Conservation (phyloP, 2,329 filamentous ascomycete genomes). For the Apiospora hydei region DNA sequence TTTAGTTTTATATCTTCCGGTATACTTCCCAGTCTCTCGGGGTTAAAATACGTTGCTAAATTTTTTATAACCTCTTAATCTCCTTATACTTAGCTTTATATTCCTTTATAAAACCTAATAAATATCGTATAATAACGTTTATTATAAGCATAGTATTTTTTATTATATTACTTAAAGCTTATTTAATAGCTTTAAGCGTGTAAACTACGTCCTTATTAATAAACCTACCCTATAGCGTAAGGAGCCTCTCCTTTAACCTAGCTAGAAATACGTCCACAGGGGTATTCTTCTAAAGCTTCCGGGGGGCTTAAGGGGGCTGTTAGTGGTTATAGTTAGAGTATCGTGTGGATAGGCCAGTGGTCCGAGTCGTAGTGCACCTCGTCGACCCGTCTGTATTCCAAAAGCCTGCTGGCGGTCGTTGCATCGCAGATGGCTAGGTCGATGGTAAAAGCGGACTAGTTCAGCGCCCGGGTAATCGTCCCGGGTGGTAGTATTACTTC, state of each 20-base stretch:
- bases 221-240: no score
- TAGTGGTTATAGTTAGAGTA: background rate
- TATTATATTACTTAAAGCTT: no score
- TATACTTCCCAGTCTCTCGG: background rate
- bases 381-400: background rate
- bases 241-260: no score
- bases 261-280: no score
- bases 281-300: background rate
- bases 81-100: no score
- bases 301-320: background rate
- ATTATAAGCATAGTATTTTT: background rate
- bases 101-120: background rate
- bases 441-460: fast-evolving
- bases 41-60: background rate
- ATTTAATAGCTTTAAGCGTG: fast-evolving
- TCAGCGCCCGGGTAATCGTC: background rate
- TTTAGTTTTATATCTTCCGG: background rate
- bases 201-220: no score
- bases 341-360: background rate
- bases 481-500: background rate
- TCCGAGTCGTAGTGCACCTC: background rate
- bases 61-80: background rate
- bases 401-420: fast-evolving
- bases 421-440: background rate
- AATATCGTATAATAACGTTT: background rate